These are phyloP conservation scores for Shiraia sp. DNA, from an alignment of 2,329 filamentous ascomycete species.

Conservation along the genomic window DNA sequence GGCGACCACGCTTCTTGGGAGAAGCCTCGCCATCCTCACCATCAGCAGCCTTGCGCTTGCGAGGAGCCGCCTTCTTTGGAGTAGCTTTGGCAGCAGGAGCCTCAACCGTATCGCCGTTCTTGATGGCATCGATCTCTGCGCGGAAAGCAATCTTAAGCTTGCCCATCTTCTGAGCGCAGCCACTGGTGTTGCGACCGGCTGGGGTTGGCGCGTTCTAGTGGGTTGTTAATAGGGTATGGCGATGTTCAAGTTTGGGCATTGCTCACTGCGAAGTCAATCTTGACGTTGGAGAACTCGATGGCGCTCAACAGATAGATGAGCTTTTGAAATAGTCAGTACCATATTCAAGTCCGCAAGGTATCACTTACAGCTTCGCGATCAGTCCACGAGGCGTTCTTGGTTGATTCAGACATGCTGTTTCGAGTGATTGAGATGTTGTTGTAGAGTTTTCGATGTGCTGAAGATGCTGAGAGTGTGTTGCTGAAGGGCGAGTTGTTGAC, in stretches of 20 bases:
- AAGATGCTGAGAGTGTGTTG: neutral
- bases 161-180: slow-evolving; percentile 22
- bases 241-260: neutral
- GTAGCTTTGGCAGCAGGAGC: slow-evolving; percentile 2
- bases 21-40: slow-evolving; percentile 3
- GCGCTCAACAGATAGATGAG: slow-evolving; percentile 14
- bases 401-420: neutral
- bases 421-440: neutral
- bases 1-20: slow-evolving; percentile 6
- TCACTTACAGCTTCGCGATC: neutral
- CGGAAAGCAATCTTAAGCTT: slow-evolving; percentile 19
- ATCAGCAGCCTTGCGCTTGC: slow-evolving; percentile 23
- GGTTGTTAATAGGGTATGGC: neutral
- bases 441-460: neutral
- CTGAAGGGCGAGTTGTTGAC: no score
- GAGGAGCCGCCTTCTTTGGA: slow-evolving; percentile 8
- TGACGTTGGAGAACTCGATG: slow-evolving; percentile 8
- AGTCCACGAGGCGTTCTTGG: neutral
- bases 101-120: slow-evolving; percentile 3
- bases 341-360: neutral
- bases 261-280: slow-evolving; percentile 20
- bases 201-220: slow-evolving; percentile 25
- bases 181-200: slow-evolving; percentile 13
- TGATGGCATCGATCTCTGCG: slow-evolving; percentile 18
- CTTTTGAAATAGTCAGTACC: slow-evolving; percentile 8